These are phyloP conservation scores for Pseudevernia furfuracea DNA, from an alignment of 495 filamentous ascomycete genomes.

Conservation along the genomic window DNA sequence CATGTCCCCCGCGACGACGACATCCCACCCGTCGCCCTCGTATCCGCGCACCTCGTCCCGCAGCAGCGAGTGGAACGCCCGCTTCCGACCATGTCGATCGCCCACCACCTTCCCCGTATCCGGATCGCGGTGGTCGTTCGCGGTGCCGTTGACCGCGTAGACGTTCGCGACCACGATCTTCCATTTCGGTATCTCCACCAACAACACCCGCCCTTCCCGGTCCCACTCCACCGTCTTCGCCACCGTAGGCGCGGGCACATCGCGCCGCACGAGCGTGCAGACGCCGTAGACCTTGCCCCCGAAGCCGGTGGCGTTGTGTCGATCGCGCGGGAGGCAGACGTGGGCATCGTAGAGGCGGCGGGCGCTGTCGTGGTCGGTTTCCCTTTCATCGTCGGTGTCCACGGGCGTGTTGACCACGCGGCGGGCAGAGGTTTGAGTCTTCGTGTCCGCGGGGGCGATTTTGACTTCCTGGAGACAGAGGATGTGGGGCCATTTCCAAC, in stretches of 20 bases:
- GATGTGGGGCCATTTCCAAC: constrained; percentile 41
- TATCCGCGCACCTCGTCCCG: constrained; percentile 35
- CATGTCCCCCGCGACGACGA: constrained; percentile 43
- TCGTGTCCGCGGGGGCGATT: constrained; percentile 33
- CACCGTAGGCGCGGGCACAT: constrained; percentile 30
- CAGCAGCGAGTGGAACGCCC: constrained; percentile 38
- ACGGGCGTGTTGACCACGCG: constrained; percentile 28
- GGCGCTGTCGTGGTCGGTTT: background rate
- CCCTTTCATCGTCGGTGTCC: background rate
- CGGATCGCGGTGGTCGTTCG: constrained; percentile 36
- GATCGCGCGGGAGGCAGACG: constrained; percentile 41
- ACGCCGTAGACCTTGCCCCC: constrained; percentile 46
- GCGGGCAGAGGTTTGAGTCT: constrained; percentile 31
- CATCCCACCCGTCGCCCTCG: constrained; percentile 33
- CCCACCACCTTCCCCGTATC: constrained; percentile 35
- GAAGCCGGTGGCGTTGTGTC: constrained; percentile 41
- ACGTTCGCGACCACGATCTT: constrained; percentile 40
- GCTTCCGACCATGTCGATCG: constrained; percentile 44
- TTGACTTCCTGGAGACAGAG: constrained; percentile 50
- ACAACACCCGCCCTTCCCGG: constrained; percentile 42
- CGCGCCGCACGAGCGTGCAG: constrained; percentile 38
- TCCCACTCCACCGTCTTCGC: constrained; percentile 42
- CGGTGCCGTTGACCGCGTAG: constrained; percentile 48
- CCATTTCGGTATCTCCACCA: constrained; percentile 31
- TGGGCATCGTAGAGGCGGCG: constrained; percentile 36